Evolutionary conservation across 2,329 filamentous ascomycete genomes (phyloP), one percentile per base, ranked within the genome.

Genomic region (Aspergillus japonicus): DNA sequence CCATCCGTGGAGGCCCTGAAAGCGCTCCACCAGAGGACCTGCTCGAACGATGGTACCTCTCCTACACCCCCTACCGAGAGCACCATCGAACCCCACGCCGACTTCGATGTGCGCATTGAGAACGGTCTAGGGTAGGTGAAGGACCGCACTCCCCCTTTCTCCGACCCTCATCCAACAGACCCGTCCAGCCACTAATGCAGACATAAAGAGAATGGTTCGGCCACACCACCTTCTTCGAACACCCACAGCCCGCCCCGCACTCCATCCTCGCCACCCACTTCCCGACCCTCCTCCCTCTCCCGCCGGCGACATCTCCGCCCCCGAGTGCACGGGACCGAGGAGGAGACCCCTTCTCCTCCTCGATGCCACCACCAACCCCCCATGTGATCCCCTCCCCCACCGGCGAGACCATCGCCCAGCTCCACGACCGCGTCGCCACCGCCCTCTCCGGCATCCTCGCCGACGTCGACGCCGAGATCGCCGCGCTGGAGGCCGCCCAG

Each of bases 161-260:
- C 23, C 23, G 23, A 23, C 23, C 23, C 23, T 23, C 23, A 23
- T 23, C 23, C 23, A 23, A 33, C 31, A 33, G 2, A 33, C 31
- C 31, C 31, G 2, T 23, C 23, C 23, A 23, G 23, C 23, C 23
- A 10, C 26, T 29, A 29, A 29, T 8, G 26, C 26, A 29, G 47
- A 44, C 23, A 51, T 29, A 31, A 44, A 89, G 91, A 62, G 95
- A 99, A 80, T 98, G 95, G 89, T 98, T 95, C 74, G 95, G 95
- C 26, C 83, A 86, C 51, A 77, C 76, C 11, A 92, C 93, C 16
- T 87, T 87, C 61, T 97, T 96, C 75, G 83, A 90, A 57, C 95
- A 98, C 70, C 95, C 95, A 0, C 82, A 83, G 16, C 92, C 94
- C 2, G 91, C 92, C 2, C 77, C 84, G 3, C 78, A 88, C 14